A percentile compares a stretch with the other conserved stretches of the same genome.
phyloP scores from a whole-genome alignment of 371 early-diverging fungal species.

The Mucor plumbeus region DNA sequence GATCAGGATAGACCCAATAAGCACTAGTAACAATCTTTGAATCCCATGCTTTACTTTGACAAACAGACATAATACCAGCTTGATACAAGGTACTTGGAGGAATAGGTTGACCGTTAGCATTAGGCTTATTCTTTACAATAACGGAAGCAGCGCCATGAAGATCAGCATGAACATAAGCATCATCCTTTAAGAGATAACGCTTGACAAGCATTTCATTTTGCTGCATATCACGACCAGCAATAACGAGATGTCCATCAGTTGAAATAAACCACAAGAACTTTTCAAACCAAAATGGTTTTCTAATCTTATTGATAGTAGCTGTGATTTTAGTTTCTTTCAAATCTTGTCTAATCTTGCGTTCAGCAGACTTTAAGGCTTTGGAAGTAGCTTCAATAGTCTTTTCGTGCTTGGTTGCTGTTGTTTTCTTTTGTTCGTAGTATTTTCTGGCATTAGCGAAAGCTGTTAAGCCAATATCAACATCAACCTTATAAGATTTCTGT shows the following conservation, averaged over 20 bases:
- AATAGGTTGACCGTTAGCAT: constrained; percentile 67
- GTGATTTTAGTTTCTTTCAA: constrained; percentile 76
- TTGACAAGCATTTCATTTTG: constrained; percentile 99
- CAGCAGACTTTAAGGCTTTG: constrained; percentile 89
- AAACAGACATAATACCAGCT: constrained; percentile 97
- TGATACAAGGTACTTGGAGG: constrained; percentile 93
- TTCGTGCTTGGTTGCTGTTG: constrained; percentile 83
- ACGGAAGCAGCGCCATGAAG: constrained; percentile 96
- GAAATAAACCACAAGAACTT: constrained; percentile 99
- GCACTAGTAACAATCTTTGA: constrained; percentile 94
- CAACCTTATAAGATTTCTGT: constrained; percentile 59
- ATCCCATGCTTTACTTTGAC: constrained; percentile 98
- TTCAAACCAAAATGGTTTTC: constrained; percentile 99
- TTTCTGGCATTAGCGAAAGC: constrained; percentile 93
- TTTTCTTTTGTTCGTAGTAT: constrained; percentile 87
- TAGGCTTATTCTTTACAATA: constrained; percentile 85
- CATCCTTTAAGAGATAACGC: constrained; percentile 77
- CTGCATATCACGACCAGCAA: constrained; percentile 96
- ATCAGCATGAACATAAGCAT: constrained; percentile 98
- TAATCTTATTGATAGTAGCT: constrained; percentile 79
- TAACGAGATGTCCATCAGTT: constrained; percentile 92
- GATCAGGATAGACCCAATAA: constrained; percentile 95
- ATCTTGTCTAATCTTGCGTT: constrained; percentile 86
- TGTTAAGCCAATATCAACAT: constrained; percentile 85
- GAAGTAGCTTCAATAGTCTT: constrained; percentile 87